phyloP scores from a whole-genome alignment of 1,284 basidiomycete species.

The Hemileccinum hortonii region DNA sequence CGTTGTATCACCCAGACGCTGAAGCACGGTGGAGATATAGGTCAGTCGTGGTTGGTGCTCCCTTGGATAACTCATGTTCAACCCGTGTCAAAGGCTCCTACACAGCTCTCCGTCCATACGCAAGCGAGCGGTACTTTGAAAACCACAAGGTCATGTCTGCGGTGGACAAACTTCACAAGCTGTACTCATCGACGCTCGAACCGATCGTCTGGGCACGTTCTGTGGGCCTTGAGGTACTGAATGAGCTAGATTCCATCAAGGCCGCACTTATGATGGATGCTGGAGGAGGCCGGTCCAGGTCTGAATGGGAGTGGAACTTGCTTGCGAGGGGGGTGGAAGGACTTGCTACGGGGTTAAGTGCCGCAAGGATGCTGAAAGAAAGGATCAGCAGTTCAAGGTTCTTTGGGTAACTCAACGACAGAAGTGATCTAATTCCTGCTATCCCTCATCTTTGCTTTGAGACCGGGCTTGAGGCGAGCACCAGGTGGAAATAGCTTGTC shows the following conservation, averaged over 20 bases:
- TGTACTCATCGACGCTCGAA: slow-evolving; percentile 68
- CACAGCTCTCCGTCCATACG: slow-evolving; percentile 74
- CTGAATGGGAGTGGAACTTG: slow-evolving; percentile 35
- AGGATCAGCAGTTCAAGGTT: slow-evolving; percentile 15
- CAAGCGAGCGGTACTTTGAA: slow-evolving; percentile 75
- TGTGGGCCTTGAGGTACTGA: slow-evolving; percentile 85
- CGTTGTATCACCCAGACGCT: slow-evolving; percentile 60
- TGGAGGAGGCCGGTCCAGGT: slow-evolving; percentile 44
- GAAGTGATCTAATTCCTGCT: neutral
- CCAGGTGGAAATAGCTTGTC: no score
- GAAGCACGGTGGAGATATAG: slow-evolving; percentile 74
- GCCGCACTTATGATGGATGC: slow-evolving; percentile 80
- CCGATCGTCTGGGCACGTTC: slow-evolving; percentile 85
- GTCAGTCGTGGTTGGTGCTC: slow-evolving; percentile 35
- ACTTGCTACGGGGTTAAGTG: slow-evolving; percentile 28
- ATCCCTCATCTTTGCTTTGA: no score
- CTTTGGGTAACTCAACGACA: slow-evolving; percentile 3
- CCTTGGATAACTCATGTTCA: neutral
- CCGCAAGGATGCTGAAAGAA: slow-evolving; percentile 29
- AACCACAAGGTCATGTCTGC: slow-evolving; percentile 85
- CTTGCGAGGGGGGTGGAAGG: slow-evolving; percentile 40
- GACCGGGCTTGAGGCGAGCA: no score
- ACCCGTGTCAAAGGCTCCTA: slow-evolving; percentile 60
- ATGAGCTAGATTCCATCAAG: slow-evolving; percentile 84
- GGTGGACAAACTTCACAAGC: slow-evolving; percentile 85